Evolutionary conservation across 768 basidiomycete genomes (phyloP), one percentile per base, ranked within the genome.

Genomic region (Xerocomus spinulosus): DNA sequence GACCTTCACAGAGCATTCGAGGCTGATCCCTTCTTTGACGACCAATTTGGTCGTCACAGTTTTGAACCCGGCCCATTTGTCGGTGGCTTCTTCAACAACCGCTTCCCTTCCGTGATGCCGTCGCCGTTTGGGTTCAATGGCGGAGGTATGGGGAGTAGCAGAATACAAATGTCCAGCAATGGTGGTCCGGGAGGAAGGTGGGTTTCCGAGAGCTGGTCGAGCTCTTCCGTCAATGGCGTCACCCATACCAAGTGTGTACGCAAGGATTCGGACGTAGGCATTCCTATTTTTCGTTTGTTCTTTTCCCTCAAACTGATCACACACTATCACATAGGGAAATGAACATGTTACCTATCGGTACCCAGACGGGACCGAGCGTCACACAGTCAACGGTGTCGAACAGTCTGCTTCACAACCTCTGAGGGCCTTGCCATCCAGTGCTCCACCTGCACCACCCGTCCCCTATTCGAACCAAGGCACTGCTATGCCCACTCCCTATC

Each of bases 301-400:
- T 14, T 9, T n/a, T 12, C 20, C 20, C 3, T 42, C 45, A 35
- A 28, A 28, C 44, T 46, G 44, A 44, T 34, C 28, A 56, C 41
- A 42, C n/a, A 46, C 6, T 9, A 3, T 23, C 25, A 40, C 37
- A 3, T 51, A 90, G 87, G 87, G 87, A 3, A 87, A 87, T 54
- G 84, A 87, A 56, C 84, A 88, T 61, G 69, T 85, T 39, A 81
- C 76, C 12, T 79, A 80, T 43, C 80, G 73, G 8, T 78, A 76
- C 47, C 78, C 82, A 5, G 84, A 89, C 46, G 87, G 87, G 9
- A 77, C 78, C 35, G 74, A 85, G 58, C 68, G 80, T 3, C 73
- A 75, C 57, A 83, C 78, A 14, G 70, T 91, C 56, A 88, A 91
- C 48, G 87, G 87, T 10, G 63, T 85, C 25, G 74, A 77, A 10